Percentiles rank a stretch among this genome's conserved stretches.
These are phyloP conservation scores for Thalia dealbata DNA, from an alignment of 176 grass and related monocot species.

Conservation along the genomic window DNA sequence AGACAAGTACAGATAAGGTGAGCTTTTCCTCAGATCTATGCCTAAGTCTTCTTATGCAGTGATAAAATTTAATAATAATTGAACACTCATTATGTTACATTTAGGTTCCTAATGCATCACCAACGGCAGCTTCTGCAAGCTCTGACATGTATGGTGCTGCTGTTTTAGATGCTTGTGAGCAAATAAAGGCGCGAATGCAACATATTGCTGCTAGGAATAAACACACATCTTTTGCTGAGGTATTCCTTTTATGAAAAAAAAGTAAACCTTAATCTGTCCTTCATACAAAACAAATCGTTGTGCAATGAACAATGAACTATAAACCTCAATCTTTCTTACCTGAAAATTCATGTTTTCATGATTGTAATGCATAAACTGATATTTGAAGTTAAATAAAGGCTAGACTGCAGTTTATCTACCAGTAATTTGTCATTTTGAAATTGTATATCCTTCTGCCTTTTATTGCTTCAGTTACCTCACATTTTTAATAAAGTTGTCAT, in stretches of 20 bases:
- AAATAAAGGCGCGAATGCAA: constrained; percentile 90
- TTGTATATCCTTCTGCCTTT: too few relatives aligned
- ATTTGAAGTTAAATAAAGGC: too few relatives aligned
- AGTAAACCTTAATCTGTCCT: background rate
- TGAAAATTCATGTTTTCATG: too few relatives aligned
- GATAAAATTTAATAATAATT: too few relatives aligned
- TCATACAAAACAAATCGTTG: background rate
- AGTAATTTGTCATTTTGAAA: too few relatives aligned
- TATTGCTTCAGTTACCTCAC: too few relatives aligned
- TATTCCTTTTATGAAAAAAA: constrained; percentile 18
- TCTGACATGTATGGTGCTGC: constrained; percentile 94
- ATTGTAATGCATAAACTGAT: too few relatives aligned
- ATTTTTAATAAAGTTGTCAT: too few relatives aligned
- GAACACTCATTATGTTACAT: constrained; percentile 13
- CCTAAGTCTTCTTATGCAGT: too few relatives aligned
- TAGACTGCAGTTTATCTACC: too few relatives aligned
- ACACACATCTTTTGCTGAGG: constrained; percentile 81
- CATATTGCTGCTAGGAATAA: constrained; percentile 48
- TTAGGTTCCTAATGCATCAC: constrained; percentile 93
- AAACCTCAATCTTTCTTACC: background rate
- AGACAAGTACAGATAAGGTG: constrained; percentile 98
- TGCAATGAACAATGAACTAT: background rate
- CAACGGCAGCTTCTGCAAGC: constrained; percentile 90
- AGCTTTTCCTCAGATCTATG: constrained; percentile 13
- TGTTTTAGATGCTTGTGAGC: constrained; percentile 89